Percentiles rank a stretch among this genome's conserved stretches.
Evolutionary conservation across 176 grass and related monocot genomes (phyloP).

Genomic region (Thinopyrum elongatum): DNA sequence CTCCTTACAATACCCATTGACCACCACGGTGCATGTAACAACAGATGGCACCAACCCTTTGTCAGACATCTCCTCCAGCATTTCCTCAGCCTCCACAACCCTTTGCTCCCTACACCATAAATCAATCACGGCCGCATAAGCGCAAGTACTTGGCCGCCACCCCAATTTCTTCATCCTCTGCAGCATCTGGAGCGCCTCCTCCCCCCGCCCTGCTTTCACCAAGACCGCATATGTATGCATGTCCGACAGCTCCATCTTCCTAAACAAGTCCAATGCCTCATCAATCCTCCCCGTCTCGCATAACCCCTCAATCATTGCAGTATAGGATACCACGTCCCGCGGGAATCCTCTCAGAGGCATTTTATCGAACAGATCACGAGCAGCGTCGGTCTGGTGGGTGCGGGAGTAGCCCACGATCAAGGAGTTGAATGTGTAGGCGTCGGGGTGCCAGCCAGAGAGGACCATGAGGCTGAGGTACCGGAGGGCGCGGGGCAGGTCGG

Average conservation of each 20-base stretch:
- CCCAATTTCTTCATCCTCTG: slow-evolving; percentile 34
- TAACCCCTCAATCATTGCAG: slow-evolving; percentile 38
- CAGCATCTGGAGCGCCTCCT: slow-evolving; percentile 42
- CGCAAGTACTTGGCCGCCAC: slow-evolving; percentile 27
- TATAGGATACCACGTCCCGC: slow-evolving; percentile 29
- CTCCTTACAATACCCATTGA: slow-evolving; percentile 34
- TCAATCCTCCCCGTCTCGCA: slow-evolving; percentile 28
- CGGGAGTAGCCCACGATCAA: slow-evolving; percentile 27
- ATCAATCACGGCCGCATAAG: slow-evolving; percentile 32
- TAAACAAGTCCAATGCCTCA: slow-evolving; percentile 40
- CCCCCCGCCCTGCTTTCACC: slow-evolving; percentile 29
- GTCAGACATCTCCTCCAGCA: slow-evolving; percentile 48
- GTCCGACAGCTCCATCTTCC: slow-evolving; percentile 30
- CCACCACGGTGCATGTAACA: slow-evolving; percentile 30
- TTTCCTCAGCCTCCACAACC: slow-evolving; percentile 33
- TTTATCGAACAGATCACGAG: slow-evolving; percentile 39
- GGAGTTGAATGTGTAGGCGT: slow-evolving; percentile 46
- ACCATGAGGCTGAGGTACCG: slow-evolving; percentile 54
- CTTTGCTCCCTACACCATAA: slow-evolving; percentile 31
- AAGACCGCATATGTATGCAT: neutral
- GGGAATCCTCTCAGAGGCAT: slow-evolving; percentile 41
- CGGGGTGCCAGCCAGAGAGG: slow-evolving; percentile 39
- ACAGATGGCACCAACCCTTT: slow-evolving; percentile 24
- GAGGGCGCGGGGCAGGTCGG: slow-evolving; percentile 35
- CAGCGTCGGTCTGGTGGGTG: neutral